Percentiles rank a stretch among this genome's conserved stretches.
Evolutionary conservation across 1,139 yeast species (phyloP).

Genomic region (Magnusiomyces paraingens): DNA sequence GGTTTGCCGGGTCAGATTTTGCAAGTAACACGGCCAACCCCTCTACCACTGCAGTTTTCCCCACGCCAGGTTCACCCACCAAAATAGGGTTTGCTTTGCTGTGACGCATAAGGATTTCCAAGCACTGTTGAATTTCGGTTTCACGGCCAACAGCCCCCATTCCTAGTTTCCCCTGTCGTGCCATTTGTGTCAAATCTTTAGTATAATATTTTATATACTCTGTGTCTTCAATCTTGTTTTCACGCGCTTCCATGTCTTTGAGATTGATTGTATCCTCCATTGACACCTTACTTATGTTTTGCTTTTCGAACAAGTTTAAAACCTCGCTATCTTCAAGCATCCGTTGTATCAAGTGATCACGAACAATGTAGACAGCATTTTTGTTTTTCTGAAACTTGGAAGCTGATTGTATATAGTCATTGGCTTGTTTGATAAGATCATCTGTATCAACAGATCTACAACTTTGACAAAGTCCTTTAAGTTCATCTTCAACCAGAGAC

Average conservation of each 20-base stretch:
- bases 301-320: conserved; percentile 58
- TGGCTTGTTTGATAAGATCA: neutral
- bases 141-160: conserved; percentile 98
- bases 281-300: too few species aligned
- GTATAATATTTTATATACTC: conserved; percentile 89
- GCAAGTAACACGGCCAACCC: conserved; percentile 69
- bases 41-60: conserved; percentile 95
- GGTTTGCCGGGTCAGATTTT: too few species aligned
- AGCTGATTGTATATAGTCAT: conserved; percentile 58
- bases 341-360: conserved; percentile 85
- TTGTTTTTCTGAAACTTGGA: conserved; percentile 74
- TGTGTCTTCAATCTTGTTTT: conserved; percentile 77
- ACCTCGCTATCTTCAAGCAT: conserved; percentile 70
- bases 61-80: conserved; percentile 98
- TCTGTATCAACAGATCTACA: too few species aligned
- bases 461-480: conserved; percentile 33
- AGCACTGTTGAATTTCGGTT: conserved; percentile 91
- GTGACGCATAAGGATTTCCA: conserved; percentile 91
- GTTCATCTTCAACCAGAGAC: conserved; percentile 67
- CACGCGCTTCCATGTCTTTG: conserved; percentile 73
- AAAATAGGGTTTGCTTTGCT: conserved; percentile 92
- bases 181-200: conserved; percentile 41
- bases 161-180: conserved; percentile 84
- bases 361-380: conserved; percentile 86
- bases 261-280: conserved; percentile 54